Base-by-base conservation (phyloP, 768 basidiomycete genomes). In the Tulasnella calospora region DNA sequence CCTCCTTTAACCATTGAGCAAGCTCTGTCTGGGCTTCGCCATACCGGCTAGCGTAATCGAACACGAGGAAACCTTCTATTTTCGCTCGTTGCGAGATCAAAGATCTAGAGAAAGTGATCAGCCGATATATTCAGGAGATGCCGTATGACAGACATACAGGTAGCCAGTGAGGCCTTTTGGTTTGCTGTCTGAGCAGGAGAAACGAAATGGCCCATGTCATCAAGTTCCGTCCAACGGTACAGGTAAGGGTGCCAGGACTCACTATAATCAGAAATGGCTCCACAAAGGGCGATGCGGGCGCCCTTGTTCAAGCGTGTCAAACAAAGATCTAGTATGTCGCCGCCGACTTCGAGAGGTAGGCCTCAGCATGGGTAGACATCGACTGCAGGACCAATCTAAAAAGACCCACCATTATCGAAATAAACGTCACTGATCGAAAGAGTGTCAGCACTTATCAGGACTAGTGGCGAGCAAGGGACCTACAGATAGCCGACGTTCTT, bases 261-360 rank as follows among this genome's bases (percentile, higher is more conserved):
- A 92, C 92, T 94, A 82, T 95, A 96, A 36, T 89, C 88, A 61
- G 95, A 93, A 80, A 98, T 96, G 41, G 93, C 94, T 77, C 95
- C 96, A 81, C 95, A 97, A 27, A 95, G 83, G 19, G 89, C 89
- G 78, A 98, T 89, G 76, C 96, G 86, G 6, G 95, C 96, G 61
- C 89, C 85, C 83, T 90, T 88, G 57, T 95, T 94, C 82, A 99
- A 83, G 73, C 92, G 86, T 35, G 89, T 89, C 78, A 98, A 84
- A 69, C 89, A 88, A 81, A 95, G 86, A 83, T 97, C 92, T 77
- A 98, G 86, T 51, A 95, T 93, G 40, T 94, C 92, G 3, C 92
- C 92, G 83, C 86, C 82, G 78, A 85, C 85, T 76, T 77, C 35
- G 12, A 41, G 3, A 41, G 27, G 17, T n/a, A 76, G n/a, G 13